These are phyloP conservation scores for Leccinum boreale DNA, from an alignment of 768 basidiomycete genomes.

Conservation along the genomic window DNA sequence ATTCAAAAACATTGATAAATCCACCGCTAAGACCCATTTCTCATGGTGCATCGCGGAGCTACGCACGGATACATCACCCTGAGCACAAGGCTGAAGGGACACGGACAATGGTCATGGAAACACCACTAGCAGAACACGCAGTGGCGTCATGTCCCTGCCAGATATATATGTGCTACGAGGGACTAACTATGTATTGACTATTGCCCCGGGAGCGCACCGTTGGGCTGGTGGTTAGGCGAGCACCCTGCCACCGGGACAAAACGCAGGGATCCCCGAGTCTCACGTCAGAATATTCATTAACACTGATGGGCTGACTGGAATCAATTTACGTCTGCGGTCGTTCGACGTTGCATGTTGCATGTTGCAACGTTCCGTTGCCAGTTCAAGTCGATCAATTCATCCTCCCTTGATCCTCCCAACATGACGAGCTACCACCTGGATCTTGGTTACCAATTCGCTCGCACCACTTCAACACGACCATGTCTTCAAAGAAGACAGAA, in stretches of 20 bases:
- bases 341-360: neutral
- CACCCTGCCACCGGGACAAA: neutral
- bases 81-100: conserved; percentile 9
- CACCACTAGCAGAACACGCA: conserved; percentile 15
- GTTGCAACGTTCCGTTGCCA: neutral
- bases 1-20: neutral
- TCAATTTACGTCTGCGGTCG: neutral
- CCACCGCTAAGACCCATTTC: conserved; percentile 12
- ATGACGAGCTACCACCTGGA: neutral
- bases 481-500: neutral
- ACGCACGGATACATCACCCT: conserved; percentile 23
- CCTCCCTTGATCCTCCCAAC: neutral
- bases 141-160: conserved; percentile 22
- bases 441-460: neutral
- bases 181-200: neutral
- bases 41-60: conserved; percentile 14
- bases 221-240: neutral
- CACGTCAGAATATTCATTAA: neutral
- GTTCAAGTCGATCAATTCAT: conserved; percentile 2
- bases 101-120: neutral
- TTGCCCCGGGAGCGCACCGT: conserved; percentile 8
- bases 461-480: neutral
- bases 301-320: neutral
- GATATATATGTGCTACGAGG: conserved; percentile 1
- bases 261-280: neutral